Percentiles rank a stretch among this genome's conserved stretches.
Evolutionary conservation across 2,329 filamentous ascomycete species (phyloP).

Genomic region (Lizonia empirigonia): DNA sequence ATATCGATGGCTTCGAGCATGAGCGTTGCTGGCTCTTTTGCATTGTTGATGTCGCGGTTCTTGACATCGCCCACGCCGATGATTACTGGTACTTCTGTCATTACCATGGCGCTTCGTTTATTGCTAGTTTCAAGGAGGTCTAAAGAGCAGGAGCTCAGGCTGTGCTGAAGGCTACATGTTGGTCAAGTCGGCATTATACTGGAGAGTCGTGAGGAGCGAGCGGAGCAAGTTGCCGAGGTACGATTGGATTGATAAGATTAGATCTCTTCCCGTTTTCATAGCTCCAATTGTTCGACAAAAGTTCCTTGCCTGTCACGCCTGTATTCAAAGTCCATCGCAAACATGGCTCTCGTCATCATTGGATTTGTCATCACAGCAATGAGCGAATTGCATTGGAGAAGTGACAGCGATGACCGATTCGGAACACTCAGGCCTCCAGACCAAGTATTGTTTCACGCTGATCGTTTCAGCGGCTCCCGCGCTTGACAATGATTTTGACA

Average conservation of each 20-base stretch:
- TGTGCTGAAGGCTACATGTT: slow-evolving; percentile 5
- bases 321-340: neutral
- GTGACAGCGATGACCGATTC: neutral
- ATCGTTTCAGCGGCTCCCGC: slow-evolving; percentile 16
- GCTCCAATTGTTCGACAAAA: neutral
- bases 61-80: slow-evolving; percentile 67
- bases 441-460: slow-evolving; percentile 11
- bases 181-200: neutral
- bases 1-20: slow-evolving; percentile 62
- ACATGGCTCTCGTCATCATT: too few species aligned
- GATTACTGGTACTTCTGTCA: slow-evolving; percentile 56
- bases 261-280: neutral
- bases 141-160: neutral
- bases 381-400: too few species aligned
- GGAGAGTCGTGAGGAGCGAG: slow-evolving; percentile 18
- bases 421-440: neutral
- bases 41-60: slow-evolving; percentile 59
- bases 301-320: neutral
- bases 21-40: slow-evolving; percentile 63
- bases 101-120: neutral
- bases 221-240: slow-evolving; percentile 12
- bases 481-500: neutral
- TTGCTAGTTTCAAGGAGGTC: too few species aligned
- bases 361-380: too few species aligned
- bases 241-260: slow-evolving; percentile 13